phyloP scores from a whole-genome alignment of 2,329 filamentous ascomycete species.

The Hortaea sp. region DNA sequence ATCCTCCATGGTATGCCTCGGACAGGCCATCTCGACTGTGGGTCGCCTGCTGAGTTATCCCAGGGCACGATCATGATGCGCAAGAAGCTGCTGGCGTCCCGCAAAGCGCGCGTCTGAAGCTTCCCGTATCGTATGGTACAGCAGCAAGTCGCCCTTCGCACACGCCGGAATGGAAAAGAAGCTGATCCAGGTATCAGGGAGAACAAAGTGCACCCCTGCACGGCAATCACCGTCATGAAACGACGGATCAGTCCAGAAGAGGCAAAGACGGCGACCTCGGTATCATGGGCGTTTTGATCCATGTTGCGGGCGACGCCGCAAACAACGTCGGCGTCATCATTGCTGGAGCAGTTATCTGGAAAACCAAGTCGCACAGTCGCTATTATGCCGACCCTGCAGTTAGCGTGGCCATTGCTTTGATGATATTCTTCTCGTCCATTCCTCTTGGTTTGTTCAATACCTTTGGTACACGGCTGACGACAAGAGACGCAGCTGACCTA shows the following conservation, averaged over 20 bases:
- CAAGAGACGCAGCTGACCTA: no score
- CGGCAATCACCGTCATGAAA: constrained; percentile 2
- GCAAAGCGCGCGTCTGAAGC: no score
- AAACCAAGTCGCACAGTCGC: constrained; percentile 44
- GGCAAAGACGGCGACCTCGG: constrained; percentile 49
- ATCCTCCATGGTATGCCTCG: no score
- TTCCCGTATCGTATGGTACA: no score
- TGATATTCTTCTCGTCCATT: no score
- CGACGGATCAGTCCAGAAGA: not conserved
- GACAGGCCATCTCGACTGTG: no score
- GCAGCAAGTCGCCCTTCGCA: no score
- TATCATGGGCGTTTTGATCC: constrained; percentile 59
- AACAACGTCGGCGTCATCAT: constrained; percentile 67
- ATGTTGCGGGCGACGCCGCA: constrained; percentile 61
- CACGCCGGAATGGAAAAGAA: constrained; percentile 51
- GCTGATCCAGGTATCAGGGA: not conserved
- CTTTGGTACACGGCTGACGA: no score
- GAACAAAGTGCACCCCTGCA: not conserved
- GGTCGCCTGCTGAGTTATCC: no score
- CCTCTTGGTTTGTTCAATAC: no score
- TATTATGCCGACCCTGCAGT: constrained; percentile 65
- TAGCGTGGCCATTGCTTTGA: constrained; percentile 59
- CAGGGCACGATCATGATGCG: no score
- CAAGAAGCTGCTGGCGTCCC: no score
- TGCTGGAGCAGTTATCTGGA: constrained; percentile 57